Conservation (phyloP, 169 alveolate species). For the Plasmodium blacklocki region DNA sequence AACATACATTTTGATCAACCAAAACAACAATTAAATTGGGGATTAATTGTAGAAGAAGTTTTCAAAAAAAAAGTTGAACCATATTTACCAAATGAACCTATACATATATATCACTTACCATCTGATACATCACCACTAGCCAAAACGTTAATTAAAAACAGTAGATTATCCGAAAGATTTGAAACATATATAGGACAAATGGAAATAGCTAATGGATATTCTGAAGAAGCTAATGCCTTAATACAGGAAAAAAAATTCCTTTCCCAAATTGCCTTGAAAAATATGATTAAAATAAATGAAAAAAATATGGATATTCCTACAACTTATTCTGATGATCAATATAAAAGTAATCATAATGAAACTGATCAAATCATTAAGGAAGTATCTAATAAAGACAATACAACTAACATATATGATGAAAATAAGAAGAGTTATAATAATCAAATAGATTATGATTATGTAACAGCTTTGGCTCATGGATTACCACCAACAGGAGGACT, state of each 20-base stretch:
- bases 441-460: constrained; percentile 86
- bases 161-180: constrained; percentile 92
- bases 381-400: neutral
- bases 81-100: constrained; percentile 23
- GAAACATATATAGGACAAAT: constrained; percentile 93
- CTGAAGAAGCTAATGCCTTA: constrained; percentile 95
- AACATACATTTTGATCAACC: constrained; percentile 43
- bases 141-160: constrained; percentile 55
- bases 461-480: constrained; percentile 96
- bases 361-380: constrained; percentile 1
- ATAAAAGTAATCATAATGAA: constrained; percentile 80
- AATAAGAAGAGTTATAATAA: constrained; percentile 14
- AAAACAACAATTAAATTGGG: constrained; percentile 73
- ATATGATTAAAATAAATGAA: constrained; percentile 11
- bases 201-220: constrained; percentile 94
- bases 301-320: neutral
- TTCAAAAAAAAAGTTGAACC: constrained; percentile 78
- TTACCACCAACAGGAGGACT: constrained; percentile 99
- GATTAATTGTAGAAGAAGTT: constrained; percentile 72
- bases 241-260: constrained; percentile 90
- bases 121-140: constrained; percentile 63
- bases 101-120: constrained; percentile 72
- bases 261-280: constrained; percentile 45
- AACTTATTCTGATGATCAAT: neutral
- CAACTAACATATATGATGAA: constrained; percentile 6